Conservation (phyloP, 2,329 filamentous ascomycete species). For the Colletotrichum euphorbiae region DNA sequence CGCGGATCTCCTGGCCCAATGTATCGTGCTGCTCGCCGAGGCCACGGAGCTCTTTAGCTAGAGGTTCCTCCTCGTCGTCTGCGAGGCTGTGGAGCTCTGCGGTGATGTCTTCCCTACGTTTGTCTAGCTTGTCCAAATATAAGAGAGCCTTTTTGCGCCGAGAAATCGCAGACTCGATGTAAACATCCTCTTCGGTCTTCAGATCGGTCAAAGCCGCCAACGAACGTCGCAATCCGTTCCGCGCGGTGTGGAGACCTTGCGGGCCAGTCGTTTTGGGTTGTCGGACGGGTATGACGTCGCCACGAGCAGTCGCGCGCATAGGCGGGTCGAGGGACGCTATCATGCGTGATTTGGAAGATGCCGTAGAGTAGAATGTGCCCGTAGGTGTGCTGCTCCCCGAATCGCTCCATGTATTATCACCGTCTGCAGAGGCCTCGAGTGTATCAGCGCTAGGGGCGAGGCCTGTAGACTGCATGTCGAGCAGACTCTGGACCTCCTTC, state of each 20-base stretch:
- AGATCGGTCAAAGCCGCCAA: slow-evolving; percentile 74
- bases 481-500: slow-evolving; percentile 58
- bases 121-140: slow-evolving; percentile 65
- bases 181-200: slow-evolving; percentile 75
- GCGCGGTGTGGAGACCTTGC: slow-evolving; percentile 69
- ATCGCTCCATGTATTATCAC: slow-evolving; percentile 52
- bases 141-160: slow-evolving; percentile 68
- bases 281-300: slow-evolving; percentile 69
- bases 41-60: slow-evolving; percentile 69
- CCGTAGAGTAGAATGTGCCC: slow-evolving; percentile 53
- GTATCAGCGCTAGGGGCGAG: slow-evolving; percentile 52
- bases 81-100: slow-evolving; percentile 67
- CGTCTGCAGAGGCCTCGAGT: slow-evolving; percentile 35
- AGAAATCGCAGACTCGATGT: slow-evolving; percentile 67
- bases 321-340: slow-evolving; percentile 56
- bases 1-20: slow-evolving; percentile 72
- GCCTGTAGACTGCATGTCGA: slow-evolving; percentile 62
- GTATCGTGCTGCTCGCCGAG: slow-evolving; percentile 66
- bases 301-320: slow-evolving; percentile 52
- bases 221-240: slow-evolving; percentile 72
- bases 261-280: slow-evolving; percentile 64
- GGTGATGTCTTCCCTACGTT: slow-evolving; percentile 61
- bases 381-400: slow-evolving; percentile 57
- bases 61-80: slow-evolving; percentile 66
- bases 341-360: slow-evolving; percentile 54